Evolutionary conservation across 2,329 filamentous ascomycete species (phyloP), one percentile per base, ranked within the genome.

Genomic region (Aspergillus transmontanensis): DNA sequence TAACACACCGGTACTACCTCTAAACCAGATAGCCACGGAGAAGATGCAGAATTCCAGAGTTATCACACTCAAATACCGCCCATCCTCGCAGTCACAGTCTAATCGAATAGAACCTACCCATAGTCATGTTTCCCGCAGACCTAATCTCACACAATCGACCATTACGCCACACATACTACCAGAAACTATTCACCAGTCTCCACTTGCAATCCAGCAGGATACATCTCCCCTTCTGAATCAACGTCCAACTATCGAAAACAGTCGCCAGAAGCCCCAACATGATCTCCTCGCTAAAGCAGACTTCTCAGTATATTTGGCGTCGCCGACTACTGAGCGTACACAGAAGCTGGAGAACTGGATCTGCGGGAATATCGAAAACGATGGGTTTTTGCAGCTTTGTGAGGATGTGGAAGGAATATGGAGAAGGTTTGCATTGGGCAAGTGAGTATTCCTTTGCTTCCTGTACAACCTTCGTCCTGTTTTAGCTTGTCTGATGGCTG

Each of bases 361-460:
- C 51, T 81, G 79, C 56, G 66, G 73, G 16, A 72, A 79, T 58
- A 69, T 82, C 1, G 76, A 81, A 34, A 75, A 80, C 30, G 78
- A 80, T 28, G 68, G 61, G 3, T 82, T 82, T 58, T 64, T 78
- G 30, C 64, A 69, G 30, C 68, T 82, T 14, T 80, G 78, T 59
- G 71, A 78, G 66, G 77, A 79, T 65, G 68, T 82, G 6, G 78
- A 81, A 57, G 71, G 72, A 1, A 70, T 77, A 21, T 82, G 79
- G 79, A 71, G 68, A 57, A 71, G 79, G 14, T 73, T 81, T 69
- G 76, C 74, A 6, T 75, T 80, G 67, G 79, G 79, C 1, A 66
- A 64, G 53, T 69, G 61, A 61, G 34, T 16, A 3, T 48, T 26
- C 12, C 12, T 28, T 48, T 26, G 12, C 6, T 48, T 26, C 12